Percentiles rank a stretch among this genome's conserved stretches.
Evolutionary conservation across 352 stramenopile species (phyloP).

Genomic region (Pythium insidiosum): DNA sequence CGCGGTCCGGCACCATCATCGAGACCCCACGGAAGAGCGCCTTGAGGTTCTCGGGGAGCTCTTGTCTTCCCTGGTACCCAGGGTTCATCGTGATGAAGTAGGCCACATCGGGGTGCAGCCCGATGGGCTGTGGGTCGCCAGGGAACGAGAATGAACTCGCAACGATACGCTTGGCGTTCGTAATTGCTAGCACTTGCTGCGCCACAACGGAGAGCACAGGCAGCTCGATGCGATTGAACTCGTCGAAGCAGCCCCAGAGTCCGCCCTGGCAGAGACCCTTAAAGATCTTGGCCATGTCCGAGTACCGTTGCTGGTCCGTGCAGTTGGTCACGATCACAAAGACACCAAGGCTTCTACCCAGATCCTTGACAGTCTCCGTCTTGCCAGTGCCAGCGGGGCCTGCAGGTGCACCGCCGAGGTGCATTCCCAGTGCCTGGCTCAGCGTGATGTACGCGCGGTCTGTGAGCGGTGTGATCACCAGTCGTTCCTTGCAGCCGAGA

Average conservation of each 20-base stretch:
- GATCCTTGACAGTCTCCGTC: conserved; percentile 89
- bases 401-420: conserved; percentile 82
- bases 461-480: conserved; percentile 88
- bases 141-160: conserved; percentile 53
- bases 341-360: conserved; percentile 85
- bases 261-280: conserved; percentile 88
- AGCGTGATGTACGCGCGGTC: conserved; percentile 90
- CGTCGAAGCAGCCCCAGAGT: conserved; percentile 89
- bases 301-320: conserved; percentile 86
- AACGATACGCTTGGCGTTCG: conserved; percentile 53
- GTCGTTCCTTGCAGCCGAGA: conserved; percentile 85
- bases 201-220: conserved; percentile 90
- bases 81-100: conserved; percentile 95
- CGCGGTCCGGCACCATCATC: conserved; percentile 96
- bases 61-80: conserved; percentile 87
- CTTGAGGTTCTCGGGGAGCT: conserved; percentile 90
- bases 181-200: conserved; percentile 88
- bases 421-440: conserved; percentile 83
- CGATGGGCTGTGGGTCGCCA: conserved; percentile 48
- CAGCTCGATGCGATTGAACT: conserved; percentile 92
- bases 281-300: conserved; percentile 92
- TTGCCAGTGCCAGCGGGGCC: conserved; percentile 88
- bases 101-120: conserved; percentile 45
- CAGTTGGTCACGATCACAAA: conserved; percentile 93
- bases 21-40: conserved; percentile 91